phyloP scores from a whole-genome alignment of 2,329 filamentous ascomycete species.

The Teratosphaeria epicoccoides region DNA sequence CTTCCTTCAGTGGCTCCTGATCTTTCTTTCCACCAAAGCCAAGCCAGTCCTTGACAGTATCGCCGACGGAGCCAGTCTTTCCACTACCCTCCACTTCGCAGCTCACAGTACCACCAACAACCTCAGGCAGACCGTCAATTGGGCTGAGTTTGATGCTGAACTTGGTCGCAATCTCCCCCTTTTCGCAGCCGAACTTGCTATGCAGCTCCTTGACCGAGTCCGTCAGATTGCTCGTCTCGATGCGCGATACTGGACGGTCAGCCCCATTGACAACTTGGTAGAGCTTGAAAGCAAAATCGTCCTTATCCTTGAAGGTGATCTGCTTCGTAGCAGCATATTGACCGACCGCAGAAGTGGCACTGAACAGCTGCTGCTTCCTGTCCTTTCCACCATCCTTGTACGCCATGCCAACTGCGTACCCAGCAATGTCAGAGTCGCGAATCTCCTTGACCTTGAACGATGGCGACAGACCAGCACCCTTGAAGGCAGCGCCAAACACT shows the following conservation, averaged over 20 bases:
- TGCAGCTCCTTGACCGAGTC: conserved; percentile 68
- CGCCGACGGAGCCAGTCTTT: conserved; percentile 71
- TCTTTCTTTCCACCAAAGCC: conserved; percentile 90
- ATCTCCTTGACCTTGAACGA: conserved; percentile 99
- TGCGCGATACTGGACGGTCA: conserved; percentile 52
- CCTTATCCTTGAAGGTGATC: conserved; percentile 67
- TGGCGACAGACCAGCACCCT: conserved; percentile 81
- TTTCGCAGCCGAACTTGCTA: conserved; percentile 65
- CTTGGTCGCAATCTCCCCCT: conserved; percentile 68
- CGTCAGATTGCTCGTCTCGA: conserved; percentile 78
- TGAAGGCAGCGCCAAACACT: conserved; percentile 91
- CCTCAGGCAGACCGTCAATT: conserved; percentile 68
- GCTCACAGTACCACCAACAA: conserved; percentile 65
- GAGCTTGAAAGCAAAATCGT: conserved; percentile 72
- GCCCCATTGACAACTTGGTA: conserved; percentile 56
- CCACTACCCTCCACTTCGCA: conserved; percentile 67
- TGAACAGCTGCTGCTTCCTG: conserved; percentile 74
- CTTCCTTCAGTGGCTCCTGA: conserved; percentile 57
- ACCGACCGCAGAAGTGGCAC: conserved; percentile 62
- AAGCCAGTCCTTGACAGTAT: conserved; percentile 92
- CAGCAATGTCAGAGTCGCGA: conserved; percentile 62
- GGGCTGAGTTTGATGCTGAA: conserved; percentile 62
- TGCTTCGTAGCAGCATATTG: conserved; percentile 56
- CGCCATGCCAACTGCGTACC: conserved; percentile 64
- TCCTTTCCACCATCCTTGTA: conserved; percentile 57